Percentiles rank a stretch among this genome's conserved stretches.
Conservation (phyloP, 2,329 filamentous ascomycete genomes). For the Hymenoscyphus scutula region DNA sequence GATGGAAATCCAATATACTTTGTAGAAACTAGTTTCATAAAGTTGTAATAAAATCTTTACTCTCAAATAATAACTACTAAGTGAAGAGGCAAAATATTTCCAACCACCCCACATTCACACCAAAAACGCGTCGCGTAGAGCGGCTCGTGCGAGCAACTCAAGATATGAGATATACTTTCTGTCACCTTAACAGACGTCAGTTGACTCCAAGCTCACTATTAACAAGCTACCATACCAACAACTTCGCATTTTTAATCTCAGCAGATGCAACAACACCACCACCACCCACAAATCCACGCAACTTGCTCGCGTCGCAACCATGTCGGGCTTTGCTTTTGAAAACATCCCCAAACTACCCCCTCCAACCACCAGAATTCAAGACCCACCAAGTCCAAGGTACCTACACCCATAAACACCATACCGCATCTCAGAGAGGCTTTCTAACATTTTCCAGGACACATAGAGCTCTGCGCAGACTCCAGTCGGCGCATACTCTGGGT, state of each 20-base stretch:
- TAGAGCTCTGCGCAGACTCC: slow-evolving; percentile 68
- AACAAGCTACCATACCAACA: background rate
- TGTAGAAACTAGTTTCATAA: background rate
- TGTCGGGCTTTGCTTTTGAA: slow-evolving; percentile 15
- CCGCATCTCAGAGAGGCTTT: background rate
- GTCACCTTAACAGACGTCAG: background rate
- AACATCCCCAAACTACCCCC: slow-evolving; percentile 26
- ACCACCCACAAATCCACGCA: slow-evolving; percentile 24
- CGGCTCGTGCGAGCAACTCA: background rate
- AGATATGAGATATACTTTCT: background rate
- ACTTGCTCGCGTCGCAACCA: slow-evolving; percentile 9
- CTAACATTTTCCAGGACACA: slow-evolving; percentile 51
- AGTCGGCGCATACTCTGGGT: slow-evolving; percentile 71
- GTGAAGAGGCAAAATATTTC: background rate
- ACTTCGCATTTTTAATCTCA: background rate
- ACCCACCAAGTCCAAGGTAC: slow-evolving; percentile 45
- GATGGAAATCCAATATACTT: too few species aligned
- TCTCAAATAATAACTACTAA: background rate
- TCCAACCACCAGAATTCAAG: slow-evolving; percentile 35
- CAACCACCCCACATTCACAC: background rate
- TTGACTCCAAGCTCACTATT: background rate
- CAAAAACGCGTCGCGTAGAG: background rate
- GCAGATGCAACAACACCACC: background rate
- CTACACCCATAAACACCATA: too few species aligned
- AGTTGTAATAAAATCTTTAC: background rate